Conservation (phyloP, 23 red algal genomes). For the Chondrus crispus region DNA sequence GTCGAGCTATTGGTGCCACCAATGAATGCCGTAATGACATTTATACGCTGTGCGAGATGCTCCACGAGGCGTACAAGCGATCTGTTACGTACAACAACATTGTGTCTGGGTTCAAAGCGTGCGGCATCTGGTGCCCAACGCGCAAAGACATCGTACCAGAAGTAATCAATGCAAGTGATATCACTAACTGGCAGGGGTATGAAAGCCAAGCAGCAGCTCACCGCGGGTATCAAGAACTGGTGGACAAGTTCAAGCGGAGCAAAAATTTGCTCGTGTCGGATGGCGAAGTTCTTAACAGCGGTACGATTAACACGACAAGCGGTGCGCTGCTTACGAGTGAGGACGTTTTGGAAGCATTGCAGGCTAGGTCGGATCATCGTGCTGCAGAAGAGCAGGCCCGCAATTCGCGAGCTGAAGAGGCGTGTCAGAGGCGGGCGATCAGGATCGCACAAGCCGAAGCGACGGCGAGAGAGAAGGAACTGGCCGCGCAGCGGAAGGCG, state of each 20-base stretch:
- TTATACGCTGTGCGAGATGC: background rate
- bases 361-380: no score
- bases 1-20: background rate
- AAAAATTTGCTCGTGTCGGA: background rate
- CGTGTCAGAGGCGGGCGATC: no score
- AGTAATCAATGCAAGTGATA: background rate
- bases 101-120: background rate
- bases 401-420: no score
- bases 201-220: background rate
- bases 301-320: background rate
- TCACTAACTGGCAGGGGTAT: background rate
- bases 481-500: no score
- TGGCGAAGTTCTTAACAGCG: background rate
- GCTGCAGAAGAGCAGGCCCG: no score
- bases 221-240: background rate
- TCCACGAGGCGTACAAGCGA: background rate
- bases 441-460: no score
- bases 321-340: background rate
- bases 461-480: no score
- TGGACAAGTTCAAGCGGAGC: background rate
- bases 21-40: background rate
- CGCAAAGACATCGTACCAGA: background rate
- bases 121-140: background rate
- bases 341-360: background rate
- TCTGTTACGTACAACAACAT: background rate